Percentiles rank a stretch among this genome's conserved stretches.
phyloP scores from a whole-genome alignment of 768 basidiomycete species.

The Xanthoconium purpureum region DNA sequence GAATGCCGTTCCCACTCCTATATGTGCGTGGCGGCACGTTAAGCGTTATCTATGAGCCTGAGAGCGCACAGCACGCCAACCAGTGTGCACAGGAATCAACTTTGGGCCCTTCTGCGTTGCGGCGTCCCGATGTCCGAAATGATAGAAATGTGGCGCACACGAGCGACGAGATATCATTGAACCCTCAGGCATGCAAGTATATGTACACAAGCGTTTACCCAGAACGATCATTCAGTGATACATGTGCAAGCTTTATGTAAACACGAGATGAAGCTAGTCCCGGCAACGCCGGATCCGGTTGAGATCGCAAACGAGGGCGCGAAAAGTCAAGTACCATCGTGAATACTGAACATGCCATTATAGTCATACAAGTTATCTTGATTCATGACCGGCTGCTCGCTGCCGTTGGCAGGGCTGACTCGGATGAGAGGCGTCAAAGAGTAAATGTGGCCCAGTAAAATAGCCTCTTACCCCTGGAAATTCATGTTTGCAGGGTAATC shows the following conservation, averaged over 20 bases:
- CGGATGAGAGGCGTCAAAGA: constrained; percentile 1
- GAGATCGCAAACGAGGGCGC: background rate
- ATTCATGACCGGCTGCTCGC: constrained; percentile 9
- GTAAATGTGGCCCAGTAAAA: background rate
- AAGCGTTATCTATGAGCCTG: constrained; percentile 1
- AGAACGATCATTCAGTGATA: background rate
- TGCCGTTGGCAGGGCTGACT: constrained; percentile 3
- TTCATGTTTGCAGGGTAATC: constrained; percentile 5
- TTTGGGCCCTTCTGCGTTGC: background rate
- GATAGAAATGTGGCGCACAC: constrained; percentile 25
- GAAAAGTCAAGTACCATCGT: constrained; percentile 5
- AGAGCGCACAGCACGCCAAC: constrained; percentile 1
- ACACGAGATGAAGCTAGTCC: background rate
- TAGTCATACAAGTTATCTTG: constrained; percentile 8
- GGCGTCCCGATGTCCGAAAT: constrained; percentile 13
- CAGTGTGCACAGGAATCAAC: constrained; percentile 16
- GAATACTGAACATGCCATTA: constrained; percentile 11
- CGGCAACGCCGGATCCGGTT: constrained; percentile 1
- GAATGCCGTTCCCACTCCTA: constrained; percentile 8
- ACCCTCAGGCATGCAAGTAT: background rate
- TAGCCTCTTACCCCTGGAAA: constrained; percentile 9
- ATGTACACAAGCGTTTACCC: background rate
- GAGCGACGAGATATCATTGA: constrained; percentile 14
- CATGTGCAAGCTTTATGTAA: constrained; percentile 9
- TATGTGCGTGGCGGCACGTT: background rate